Base-by-base conservation (phyloP, 1,139 yeast genomes). In the Yamadazyma diddensiae region DNA sequence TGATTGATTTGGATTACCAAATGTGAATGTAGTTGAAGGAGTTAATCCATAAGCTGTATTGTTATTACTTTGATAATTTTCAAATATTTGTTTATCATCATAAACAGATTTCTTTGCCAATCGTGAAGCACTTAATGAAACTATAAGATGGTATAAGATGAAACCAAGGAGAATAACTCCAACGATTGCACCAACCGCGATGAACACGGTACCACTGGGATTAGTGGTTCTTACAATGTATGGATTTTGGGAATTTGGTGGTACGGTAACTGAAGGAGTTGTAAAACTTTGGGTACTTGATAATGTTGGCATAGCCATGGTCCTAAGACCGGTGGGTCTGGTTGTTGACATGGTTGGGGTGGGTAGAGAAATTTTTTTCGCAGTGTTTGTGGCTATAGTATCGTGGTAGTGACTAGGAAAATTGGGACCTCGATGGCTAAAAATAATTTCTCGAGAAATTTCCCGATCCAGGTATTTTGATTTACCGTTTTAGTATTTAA, bases 151-250 rank as follows among this genome's bases (percentile, higher is more conserved):
- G 48, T 57, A 69, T 33, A 62, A 43, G 38, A 70, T 55, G 33
- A 76, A 67, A 4, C 66, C 71, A 33, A 73, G 46, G 17, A 70
- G 58, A 11, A 79, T 59, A 16, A 73, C 77, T 1, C 82, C 85
- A 3, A 81, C 77, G 27, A 80, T 66, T 9, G 81, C 67, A 0
- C 94, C 95, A 18, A 83, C 82, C 0, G 85, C 84, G 39, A 85
- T 84, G 56, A 84, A 85, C 3, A 85, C 88, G 1, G 92, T 81
- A 1, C 95, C 94, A 33, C 73, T 67, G 1, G 87, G 84, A 33
- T 69, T 64, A 21, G 50, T 54, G 9, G 75, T 62, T 31, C 66
- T 57, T 41, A 70, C 56, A 22, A 85, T 66, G 49, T 70, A 79
- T 8, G 95, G 95, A 55, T 84, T 84, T 30, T 62, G 53, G 27